Base-by-base conservation (phyloP, 225 moss, liverwort and hornwort species). In the Ulota crispa region DNA sequence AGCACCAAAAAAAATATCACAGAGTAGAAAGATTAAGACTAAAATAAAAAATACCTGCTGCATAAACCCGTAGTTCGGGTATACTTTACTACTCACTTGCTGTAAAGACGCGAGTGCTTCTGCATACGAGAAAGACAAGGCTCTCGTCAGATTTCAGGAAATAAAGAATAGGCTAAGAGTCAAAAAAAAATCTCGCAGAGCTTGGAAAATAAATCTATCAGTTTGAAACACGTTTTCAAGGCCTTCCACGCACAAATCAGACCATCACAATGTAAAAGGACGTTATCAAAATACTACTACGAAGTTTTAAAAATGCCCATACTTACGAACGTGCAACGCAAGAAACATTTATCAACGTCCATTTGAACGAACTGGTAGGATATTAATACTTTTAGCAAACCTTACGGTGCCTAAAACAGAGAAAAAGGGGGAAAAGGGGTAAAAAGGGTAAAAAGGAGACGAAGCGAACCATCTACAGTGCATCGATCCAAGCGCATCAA, bases 51-150 rank as follows among this genome's bases (percentile, higher is more conserved):
- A 64, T 85, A 89, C 91, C 91, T 91, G 91, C 87, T 87, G 87
- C 91, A 87, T 89, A 83, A 91, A 91, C 41, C 91, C 91, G 47
- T 83, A 85, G 79, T 91, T 91, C 59, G 91, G 91, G 28, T 67
- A 91, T 31, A 91, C 91, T 78, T 89, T 89, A 70, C 83, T 82
- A 45, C 89, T 91, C 78, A 87, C 86, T 87, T 89, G 80, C 78
- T 89, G 86, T 69, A 91, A 85, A 63, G 91, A 89, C 68, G 83
- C 89, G 43, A 89, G 73, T 59, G 91, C 89, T 83, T 89, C 91
- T 91, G 91, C 59, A 73, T 61, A 64, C 45, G 26, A 68, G 47
- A 81, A 72, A 76, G 55, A 53, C 47, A 63, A 65, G 53, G 39
- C 21, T 39, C 20, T 66, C 55, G 37, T 77, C 55, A 81, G 43